Conservation (phyloP, 495 filamentous ascomycete species). For the Penicillium lagena region DNA sequence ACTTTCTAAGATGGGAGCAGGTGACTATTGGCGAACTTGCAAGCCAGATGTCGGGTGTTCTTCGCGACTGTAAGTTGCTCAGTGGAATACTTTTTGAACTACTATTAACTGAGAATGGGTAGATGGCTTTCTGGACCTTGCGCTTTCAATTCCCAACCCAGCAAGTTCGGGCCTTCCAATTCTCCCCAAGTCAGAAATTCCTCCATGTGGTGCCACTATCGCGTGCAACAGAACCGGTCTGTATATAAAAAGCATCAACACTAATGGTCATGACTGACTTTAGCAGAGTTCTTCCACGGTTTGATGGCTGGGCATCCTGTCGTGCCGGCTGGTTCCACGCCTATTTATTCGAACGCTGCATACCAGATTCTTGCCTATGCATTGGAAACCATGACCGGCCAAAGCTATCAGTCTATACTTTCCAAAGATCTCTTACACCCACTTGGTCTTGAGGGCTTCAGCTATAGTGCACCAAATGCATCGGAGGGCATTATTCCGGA, state of each 20-base stretch:
- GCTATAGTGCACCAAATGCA: conserved; percentile 22
- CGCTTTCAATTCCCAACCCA: conserved; percentile 6
- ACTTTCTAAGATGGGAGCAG: conserved; percentile 44
- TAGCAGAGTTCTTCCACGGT: conserved; percentile 46
- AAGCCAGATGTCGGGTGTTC: conserved; percentile 45
- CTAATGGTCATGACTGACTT: not conserved
- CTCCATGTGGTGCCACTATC: conserved; percentile 10
- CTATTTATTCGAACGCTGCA: conserved; percentile 54
- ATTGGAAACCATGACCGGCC: conserved; percentile 28
- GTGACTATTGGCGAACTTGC: conserved; percentile 49
- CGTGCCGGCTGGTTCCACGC: conserved; percentile 39
- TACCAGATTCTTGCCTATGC: conserved; percentile 52
- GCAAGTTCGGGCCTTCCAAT: conserved; percentile 25
- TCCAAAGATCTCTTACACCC: conserved; percentile 24
- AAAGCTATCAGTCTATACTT: conserved; percentile 7
- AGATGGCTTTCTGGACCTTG: conserved; percentile 18
- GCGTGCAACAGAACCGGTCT: conserved; percentile 17
- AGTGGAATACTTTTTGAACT: not conserved
- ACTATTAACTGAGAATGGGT: not conserved
- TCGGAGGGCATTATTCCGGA: conserved; percentile 26
- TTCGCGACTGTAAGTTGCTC: conserved; percentile 32
- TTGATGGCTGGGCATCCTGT: conserved; percentile 40
- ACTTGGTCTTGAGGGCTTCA: conserved; percentile 31
- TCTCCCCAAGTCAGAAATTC: conserved; percentile 9
- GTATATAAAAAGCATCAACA: not conserved